Percentiles rank a stretch among this genome's conserved stretches.
These are phyloP conservation scores for Kwoniella shandongensis DNA, from an alignment of 768 basidiomycete genomes.

Conservation along the genomic window DNA sequence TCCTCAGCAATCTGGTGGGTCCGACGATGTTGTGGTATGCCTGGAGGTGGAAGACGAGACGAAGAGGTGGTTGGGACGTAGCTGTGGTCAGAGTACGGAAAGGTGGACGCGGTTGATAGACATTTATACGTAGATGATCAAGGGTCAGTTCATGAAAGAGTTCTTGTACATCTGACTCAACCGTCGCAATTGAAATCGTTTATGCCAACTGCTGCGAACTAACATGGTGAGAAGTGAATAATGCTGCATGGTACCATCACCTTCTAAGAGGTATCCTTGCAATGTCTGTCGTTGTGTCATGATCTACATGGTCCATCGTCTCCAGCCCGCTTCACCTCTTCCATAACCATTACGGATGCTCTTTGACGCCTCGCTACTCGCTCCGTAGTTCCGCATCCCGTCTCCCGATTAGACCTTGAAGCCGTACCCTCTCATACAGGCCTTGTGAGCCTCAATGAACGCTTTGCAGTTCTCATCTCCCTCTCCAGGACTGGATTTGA, in stretches of 20 bases:
- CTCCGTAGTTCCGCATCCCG: no score
- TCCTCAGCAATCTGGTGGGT: conserved; percentile 31
- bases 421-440: conserved; percentile 87
- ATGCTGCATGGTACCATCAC: conserved; percentile 4
- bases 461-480: conserved; percentile 78
- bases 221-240: conserved; percentile 1
- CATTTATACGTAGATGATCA: background rate
- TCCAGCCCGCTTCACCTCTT: no score
- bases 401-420: conserved; percentile 64
- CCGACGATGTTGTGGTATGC: conserved; percentile 40
- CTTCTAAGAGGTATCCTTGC: no score
- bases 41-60: conserved; percentile 46
- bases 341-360: no score
- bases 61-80: conserved; percentile 47
- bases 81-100: conserved; percentile 38
- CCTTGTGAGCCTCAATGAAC: conserved; percentile 73
- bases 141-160: background rate
- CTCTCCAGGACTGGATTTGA: conserved; percentile 62
- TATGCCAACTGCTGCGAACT: no score
- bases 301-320: no score
- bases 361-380: no score
- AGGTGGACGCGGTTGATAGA: background rate
- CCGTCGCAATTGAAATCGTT: no score
- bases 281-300: no score
- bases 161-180: no score